These are phyloP conservation scores for Erysiphe pulchra DNA, from an alignment of 2,329 filamentous ascomycete genomes.

Conservation along the genomic window DNA sequence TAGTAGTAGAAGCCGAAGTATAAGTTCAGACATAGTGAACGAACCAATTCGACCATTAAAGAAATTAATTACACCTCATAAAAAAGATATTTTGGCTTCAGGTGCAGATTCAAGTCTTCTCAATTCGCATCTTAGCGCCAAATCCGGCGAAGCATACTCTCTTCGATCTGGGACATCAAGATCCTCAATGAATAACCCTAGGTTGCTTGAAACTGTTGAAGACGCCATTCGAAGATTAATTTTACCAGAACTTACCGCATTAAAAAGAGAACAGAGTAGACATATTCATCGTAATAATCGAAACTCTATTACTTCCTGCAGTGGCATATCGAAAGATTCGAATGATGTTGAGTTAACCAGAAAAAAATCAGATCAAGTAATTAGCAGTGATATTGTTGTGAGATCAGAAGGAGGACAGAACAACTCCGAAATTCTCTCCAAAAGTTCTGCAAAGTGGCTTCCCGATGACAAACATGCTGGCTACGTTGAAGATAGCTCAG, in stretches of 20 bases:
- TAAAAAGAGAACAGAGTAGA: constrained; percentile 75
- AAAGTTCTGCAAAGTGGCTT: constrained; percentile 23
- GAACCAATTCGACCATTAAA: constrained; percentile 20
- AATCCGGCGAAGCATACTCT: constrained; percentile 29
- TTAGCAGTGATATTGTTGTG: constrained; percentile 14
- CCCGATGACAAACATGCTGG: constrained; percentile 25
- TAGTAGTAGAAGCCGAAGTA: constrained; percentile 20
- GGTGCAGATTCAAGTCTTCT: constrained; percentile 33
- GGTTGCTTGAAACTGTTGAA: constrained; percentile 44
- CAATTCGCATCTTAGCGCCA: constrained; percentile 26
- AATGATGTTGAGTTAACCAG: constrained; percentile 8
- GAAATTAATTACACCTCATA: constrained; percentile 22
- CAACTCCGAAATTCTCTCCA: constrained; percentile 28
- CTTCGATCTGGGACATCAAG: constrained; percentile 28
- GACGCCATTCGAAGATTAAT: constrained; percentile 50
- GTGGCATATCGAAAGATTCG: constrained; percentile 27
- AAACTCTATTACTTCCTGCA: constrained; percentile 32
- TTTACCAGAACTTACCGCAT: constrained; percentile 66
- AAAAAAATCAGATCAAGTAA: constrained; percentile 17
- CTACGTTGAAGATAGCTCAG: constrained; percentile 6
- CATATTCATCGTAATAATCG: constrained; percentile 31
- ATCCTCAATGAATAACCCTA: constrained; percentile 47
- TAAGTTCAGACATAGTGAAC: constrained; percentile 19
- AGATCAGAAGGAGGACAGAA: constrained; percentile 35
- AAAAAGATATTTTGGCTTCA: constrained; percentile 20